Conservation (phyloP, 176 grass and related monocot species). For the Leersia perrieri region DNA sequence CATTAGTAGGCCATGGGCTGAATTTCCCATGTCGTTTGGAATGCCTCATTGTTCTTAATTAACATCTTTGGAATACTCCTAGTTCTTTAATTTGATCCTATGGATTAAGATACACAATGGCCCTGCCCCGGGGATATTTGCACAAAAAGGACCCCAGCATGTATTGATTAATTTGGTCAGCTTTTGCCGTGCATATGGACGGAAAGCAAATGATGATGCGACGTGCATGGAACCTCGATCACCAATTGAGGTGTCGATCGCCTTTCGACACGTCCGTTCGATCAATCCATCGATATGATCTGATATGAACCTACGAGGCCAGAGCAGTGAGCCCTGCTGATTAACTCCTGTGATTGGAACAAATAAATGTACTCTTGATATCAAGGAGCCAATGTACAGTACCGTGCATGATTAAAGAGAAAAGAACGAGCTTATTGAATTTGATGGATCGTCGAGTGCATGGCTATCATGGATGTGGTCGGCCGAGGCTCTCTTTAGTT, state of each 20-base stretch:
- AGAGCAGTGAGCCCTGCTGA: background rate
- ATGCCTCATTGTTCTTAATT: too few relatives aligned
- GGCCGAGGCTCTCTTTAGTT: background rate
- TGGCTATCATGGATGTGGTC: background rate
- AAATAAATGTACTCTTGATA: background rate
- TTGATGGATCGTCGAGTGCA: background rate
- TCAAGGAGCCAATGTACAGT: background rate
- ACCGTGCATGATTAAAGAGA: background rate
- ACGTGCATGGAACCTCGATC: conserved; percentile 16
- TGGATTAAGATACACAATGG: background rate
- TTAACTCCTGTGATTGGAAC: background rate
- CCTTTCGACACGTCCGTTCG: conserved; percentile 8
- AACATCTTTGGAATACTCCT: too few relatives aligned
- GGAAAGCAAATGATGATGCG: conserved; percentile 24
- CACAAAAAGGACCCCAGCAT: background rate
- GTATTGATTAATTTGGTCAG: conserved; percentile 3
- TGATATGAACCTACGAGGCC: background rate
- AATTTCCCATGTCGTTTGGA: too few relatives aligned
- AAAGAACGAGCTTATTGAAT: too few relatives aligned
- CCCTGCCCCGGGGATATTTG: background rate
- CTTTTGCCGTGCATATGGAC: conserved; percentile 30
- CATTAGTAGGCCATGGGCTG: too few relatives aligned
- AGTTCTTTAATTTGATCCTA: background rate
- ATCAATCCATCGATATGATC: background rate
- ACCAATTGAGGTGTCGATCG: background rate